These are phyloP conservation scores for Aspergillus olivimuriae DNA, from an alignment of 495 filamentous ascomycete species.

Conservation along the genomic window DNA sequence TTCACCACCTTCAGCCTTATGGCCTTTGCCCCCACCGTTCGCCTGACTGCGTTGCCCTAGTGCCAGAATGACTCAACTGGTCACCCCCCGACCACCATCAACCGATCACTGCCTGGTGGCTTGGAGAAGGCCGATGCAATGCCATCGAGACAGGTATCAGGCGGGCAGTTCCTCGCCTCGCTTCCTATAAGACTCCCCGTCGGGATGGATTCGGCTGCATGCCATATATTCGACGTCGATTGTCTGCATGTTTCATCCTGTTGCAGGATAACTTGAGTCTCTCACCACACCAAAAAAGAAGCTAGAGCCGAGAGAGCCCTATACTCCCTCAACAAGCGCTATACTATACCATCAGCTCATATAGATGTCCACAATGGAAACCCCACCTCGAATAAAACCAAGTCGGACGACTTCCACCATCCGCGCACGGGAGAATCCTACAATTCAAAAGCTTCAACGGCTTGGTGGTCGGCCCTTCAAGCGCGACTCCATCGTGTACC, in stretches of 20 bases:
- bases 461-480: conserved; percentile 14
- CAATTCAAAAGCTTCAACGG: conserved; percentile 5
- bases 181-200: no score
- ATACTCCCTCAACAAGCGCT: no score
- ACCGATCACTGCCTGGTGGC: background rate
- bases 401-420: conserved; percentile 5
- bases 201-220: no score
- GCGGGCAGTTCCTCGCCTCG: no score
- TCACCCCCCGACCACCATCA: background rate
- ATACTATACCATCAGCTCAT: no score
- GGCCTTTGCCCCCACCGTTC: background rate
- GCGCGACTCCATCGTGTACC: conserved; percentile 25
- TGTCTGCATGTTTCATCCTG: no score
- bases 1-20: background rate
- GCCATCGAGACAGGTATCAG: no score
- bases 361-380: background rate
- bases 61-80: no score
- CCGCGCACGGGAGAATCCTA: conserved; percentile 5
- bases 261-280: no score
- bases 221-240: no score
- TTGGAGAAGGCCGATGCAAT: background rate
- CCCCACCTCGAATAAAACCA: background rate
- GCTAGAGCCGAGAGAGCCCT: no score
- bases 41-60: background rate
- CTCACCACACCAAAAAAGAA: no score